A percentile compares a stretch with the other conserved stretches of the same genome.
phyloP scores from a whole-genome alignment of 2,329 filamentous ascomycete genomes.

The Diaporthe vexans region DNA sequence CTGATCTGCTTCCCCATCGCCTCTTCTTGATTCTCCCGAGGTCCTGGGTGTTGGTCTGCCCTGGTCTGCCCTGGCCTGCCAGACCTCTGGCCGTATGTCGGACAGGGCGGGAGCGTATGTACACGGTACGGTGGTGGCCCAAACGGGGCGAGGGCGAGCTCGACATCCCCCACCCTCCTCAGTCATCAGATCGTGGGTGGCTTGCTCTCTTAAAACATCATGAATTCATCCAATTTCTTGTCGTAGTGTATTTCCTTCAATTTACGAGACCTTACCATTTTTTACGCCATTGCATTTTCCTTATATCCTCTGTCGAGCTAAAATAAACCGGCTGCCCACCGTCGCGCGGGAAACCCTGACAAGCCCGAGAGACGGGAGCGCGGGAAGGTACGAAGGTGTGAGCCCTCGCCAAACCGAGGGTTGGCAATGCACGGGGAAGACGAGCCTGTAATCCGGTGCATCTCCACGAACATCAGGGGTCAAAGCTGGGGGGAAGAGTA shows the following conservation, averaged over 20 bases:
- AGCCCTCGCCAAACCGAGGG: slow-evolving; percentile 7
- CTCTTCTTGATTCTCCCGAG: background rate
- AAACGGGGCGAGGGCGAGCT: background rate
- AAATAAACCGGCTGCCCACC: background rate
- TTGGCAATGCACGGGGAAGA: slow-evolving; percentile 23
- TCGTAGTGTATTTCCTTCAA: background rate
- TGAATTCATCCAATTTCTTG: background rate
- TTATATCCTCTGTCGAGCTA: background rate
- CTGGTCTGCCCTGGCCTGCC: background rate
- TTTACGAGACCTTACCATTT: too few species aligned
- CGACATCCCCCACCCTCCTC: background rate
- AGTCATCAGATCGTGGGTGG: background rate
- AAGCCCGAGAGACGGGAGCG: background rate
- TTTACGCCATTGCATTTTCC: background rate
- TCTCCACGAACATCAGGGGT: slow-evolving; percentile 24
- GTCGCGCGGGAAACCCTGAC: background rate
- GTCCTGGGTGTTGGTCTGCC: background rate
- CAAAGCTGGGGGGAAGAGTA: slow-evolving; percentile 4
- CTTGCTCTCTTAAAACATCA: background rate
- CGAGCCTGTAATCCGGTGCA: slow-evolving; percentile 4
- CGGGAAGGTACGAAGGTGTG: background rate
- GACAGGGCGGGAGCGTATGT: background rate
- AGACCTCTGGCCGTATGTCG: background rate
- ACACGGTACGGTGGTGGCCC: too few species aligned
- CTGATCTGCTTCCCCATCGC: background rate